Evolutionary conservation across 257 asterid species (phyloP), one percentile per base, ranked within the genome.

Genomic region (Avicennia marina): DNA sequence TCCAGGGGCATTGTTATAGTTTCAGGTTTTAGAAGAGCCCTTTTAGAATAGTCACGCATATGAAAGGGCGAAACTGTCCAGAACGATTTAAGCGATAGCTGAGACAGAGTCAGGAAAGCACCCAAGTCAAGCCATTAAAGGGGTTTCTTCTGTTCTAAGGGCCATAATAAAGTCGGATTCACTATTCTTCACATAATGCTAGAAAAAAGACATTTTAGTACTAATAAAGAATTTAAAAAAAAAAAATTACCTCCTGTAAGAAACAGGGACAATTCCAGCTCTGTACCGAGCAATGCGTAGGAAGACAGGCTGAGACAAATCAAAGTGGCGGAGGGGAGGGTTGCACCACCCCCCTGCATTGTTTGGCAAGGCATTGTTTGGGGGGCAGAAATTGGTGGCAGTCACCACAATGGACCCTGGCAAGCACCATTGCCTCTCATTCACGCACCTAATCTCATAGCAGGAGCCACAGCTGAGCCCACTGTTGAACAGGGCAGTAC

Each of bases 301-400:
- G 16, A 51, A 51, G 19, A 51, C 36, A 4, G 57, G 57, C 57
- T 51, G 57, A 24, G 57, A 24, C 13, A 51, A 17, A 16, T 51
- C 57, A n/a, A 51, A 51, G 39, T 51, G 57, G 2, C 13, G 57
- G 57, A 18, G 21, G n/a, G 57, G 57, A 7, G 57, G 57, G n/a
- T 51, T 29, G 36, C 54, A 48, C 54, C 54, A 48, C 2, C 54
- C 54, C 20, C 54, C 54, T n/a, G n/a, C n/a, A n/a, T n/a, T n/a
- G n/a, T n/a, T n/a, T n/a, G n/a, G n/a, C n/a, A n/a, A n/a, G n/a
- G n/a, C n/a, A n/a, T n/a, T n/a, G n/a, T n/a, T n/a, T 4, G 54
- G 54, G 7, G 54, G 54, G 32, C 54, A 48, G 54, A 48, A 48
- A 29, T 51, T 51, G 18, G 57, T 51, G 3, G 57, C 57, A 4